These are phyloP conservation scores for Baudoinia panamericana DNA, from an alignment of 495 filamentous ascomycete genomes.

Conservation along the genomic window DNA sequence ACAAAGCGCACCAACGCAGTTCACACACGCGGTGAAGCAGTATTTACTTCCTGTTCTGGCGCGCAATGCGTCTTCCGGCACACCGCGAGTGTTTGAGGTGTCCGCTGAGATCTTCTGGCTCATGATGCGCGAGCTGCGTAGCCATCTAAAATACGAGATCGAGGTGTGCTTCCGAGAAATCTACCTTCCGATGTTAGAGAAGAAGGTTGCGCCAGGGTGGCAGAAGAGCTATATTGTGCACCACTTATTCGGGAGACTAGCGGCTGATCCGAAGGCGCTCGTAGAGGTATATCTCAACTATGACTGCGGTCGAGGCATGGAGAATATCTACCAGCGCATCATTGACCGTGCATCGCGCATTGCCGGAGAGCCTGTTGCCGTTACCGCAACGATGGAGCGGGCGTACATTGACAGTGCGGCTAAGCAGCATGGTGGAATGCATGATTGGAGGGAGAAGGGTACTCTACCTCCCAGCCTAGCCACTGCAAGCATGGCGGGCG, in stretches of 20 bases:
- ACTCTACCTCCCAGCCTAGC: conserved; percentile 76
- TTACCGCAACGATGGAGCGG: conserved; percentile 68
- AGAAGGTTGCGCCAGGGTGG: conserved; percentile 67
- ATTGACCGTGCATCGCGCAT: conserved; percentile 87
- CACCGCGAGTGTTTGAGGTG: conserved; percentile 83
- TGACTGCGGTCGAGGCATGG: conserved; percentile 84
- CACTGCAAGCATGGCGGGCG: conserved; percentile 52
- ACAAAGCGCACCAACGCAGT: conserved; percentile 70
- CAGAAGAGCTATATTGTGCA: conserved; percentile 89
- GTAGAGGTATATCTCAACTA: conserved; percentile 98
- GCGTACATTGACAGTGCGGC: conserved; percentile 55
- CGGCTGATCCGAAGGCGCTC: conserved; percentile 70
- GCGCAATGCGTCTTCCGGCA: conserved; percentile 85
- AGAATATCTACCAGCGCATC: conserved; percentile 91
- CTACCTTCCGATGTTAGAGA: conserved; percentile 85
- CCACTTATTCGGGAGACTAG: conserved; percentile 61
- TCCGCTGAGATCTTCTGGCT: conserved; percentile 97
- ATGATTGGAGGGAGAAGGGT: conserved; percentile 74
- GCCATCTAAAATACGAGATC: conserved; percentile 95
- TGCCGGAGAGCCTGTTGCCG: conserved; percentile 55
- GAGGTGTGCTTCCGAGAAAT: conserved; percentile 98
- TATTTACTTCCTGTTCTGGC: conserved; percentile 89
- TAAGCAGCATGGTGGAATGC: conserved; percentile 27
- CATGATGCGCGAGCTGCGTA: conserved; percentile 85
- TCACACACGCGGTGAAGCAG: conserved; percentile 91